Percentiles rank a stretch among this genome's conserved stretches.
phyloP scores from a whole-genome alignment of 306 rosid genomes.

The Albizia julibrissin region DNA sequence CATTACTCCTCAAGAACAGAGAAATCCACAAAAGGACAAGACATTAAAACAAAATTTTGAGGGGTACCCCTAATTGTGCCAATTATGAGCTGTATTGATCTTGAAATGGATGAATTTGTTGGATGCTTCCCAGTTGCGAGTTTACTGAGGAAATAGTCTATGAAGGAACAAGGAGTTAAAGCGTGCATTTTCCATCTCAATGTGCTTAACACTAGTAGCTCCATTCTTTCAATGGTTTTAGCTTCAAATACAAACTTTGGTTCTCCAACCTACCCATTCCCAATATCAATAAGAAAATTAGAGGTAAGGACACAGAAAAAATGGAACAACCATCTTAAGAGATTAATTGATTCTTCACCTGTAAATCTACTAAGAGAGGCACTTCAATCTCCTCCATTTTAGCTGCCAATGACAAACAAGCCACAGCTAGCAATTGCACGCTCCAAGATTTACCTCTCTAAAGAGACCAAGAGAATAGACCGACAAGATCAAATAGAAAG shows the following conservation, averaged over 20 bases:
- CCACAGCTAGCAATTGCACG: slow-evolving; percentile 77
- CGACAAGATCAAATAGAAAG: slow-evolving; percentile 28
- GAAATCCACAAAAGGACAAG: slow-evolving; percentile 21
- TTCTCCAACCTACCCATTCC: slow-evolving; percentile 67
- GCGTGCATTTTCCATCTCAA: slow-evolving; percentile 87
- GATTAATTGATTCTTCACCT: slow-evolving; percentile 49
- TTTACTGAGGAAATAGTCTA: slow-evolving; percentile 75
- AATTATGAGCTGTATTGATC: slow-evolving; percentile 68
- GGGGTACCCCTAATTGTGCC: slow-evolving; percentile 65
- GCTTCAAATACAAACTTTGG: slow-evolving; percentile 81
- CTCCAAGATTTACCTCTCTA: slow-evolving; percentile 76
- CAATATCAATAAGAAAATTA: slow-evolving; percentile 19
- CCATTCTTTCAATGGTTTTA: slow-evolving; percentile 77
- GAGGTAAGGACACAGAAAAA: slow-evolving; percentile 7
- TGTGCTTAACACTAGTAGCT: slow-evolving; percentile 69
- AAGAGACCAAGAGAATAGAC: slow-evolving; percentile 1
- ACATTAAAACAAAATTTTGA: slow-evolving; percentile 29
- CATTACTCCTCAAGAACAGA: slow-evolving; percentile 45
- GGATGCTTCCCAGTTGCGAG: slow-evolving; percentile 40
- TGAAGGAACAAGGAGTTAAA: slow-evolving; percentile 74
- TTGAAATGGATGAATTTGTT: slow-evolving; percentile 35
- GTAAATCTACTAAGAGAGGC: slow-evolving; percentile 75
- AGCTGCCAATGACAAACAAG: slow-evolving; percentile 80
- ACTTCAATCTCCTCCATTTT: slow-evolving; percentile 79
- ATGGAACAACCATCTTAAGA: slow-evolving; percentile 23